phyloP scores from a whole-genome alignment of 768 basidiomycete species.

The Hypsizygus marmoreus region DNA sequence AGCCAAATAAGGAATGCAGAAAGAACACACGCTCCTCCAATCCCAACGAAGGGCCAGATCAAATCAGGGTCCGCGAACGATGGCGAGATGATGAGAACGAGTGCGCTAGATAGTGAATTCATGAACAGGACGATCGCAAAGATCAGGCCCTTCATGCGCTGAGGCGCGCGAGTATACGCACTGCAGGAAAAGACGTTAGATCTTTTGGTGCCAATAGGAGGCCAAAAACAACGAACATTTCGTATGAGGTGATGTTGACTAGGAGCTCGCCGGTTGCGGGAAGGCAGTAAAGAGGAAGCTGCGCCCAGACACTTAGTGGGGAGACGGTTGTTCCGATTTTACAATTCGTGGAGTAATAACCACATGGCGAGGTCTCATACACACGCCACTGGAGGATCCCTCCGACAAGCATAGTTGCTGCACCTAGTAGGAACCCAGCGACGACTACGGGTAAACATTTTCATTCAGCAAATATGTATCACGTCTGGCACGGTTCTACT shows the following conservation, averaged over 20 bases:
- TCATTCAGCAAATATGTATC: constrained; percentile 18
- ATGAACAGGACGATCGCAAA: constrained; percentile 37
- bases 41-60: constrained; percentile 32
- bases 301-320: constrained; percentile 25
- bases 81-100: constrained; percentile 32
- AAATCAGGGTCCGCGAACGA: constrained; percentile 36
- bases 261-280: constrained; percentile 22
- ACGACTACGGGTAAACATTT: constrained; percentile 12
- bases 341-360: constrained; percentile 21
- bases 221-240: constrained; percentile 10
- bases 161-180: constrained; percentile 44
- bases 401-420: constrained; percentile 20
- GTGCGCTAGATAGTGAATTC: constrained; percentile 32
- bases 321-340: constrained; percentile 23
- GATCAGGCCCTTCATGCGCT: constrained; percentile 43
- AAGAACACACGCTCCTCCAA: constrained; percentile 23
- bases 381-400: constrained; percentile 26
- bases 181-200: constrained; percentile 1
- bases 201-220: too few relatives aligned
- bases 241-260: constrained; percentile 16
- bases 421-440: constrained; percentile 20
- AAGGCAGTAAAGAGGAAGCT: constrained; percentile 23
- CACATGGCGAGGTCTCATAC: constrained; percentile 25
- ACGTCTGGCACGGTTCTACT: too few relatives aligned
- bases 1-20: constrained; percentile 22